Base-by-base conservation (phyloP, 306 rosid genomes). In the Clitoria ternatea region DNA sequence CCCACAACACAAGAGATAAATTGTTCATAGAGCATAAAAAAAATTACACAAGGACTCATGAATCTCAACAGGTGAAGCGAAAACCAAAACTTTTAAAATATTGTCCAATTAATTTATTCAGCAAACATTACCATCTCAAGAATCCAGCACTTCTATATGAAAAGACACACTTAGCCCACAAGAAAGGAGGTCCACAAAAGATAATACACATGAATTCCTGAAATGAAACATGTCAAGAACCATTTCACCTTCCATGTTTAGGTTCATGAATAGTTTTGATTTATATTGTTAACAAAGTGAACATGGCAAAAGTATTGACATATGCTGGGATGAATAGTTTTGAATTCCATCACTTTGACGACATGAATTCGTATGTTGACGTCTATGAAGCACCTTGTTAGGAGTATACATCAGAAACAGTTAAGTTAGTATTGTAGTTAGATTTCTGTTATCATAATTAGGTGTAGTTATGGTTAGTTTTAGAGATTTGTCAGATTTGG, bases 301-400 rank as follows among this genome's bases (percentile, higher is more conserved):
- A 44, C 23, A 44, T 44, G 1, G 52, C 22, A 44, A 44, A 17
- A 44, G 22, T 14, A 14, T 44, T 6, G 3, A n/a, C n/a, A n/a
- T n/a, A n/a, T n/a, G n/a, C n/a, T n/a, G n/a, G n/a, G n/a, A n/a
- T n/a, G n/a, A n/a, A n/a, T n/a, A n/a, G n/a, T n/a, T n/a, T n/a
- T n/a, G n/a, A n/a, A n/a, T n/a, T n/a, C 97, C 65, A 90, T 86
- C 64, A 90, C 89, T 83, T 90, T 90, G 47, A 90, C 97, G 26
- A 96, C 97, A 84, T 90, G 95, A 70, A 90, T 83, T 26, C 85
- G 84, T 61, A 83, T 89, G 69, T 81, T 88, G 45, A n/a, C n/a
- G n/a, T n/a, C n/a, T n/a, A n/a, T n/a, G n/a, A n/a, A n/a, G n/a
- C n/a, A n/a, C n/a, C n/a, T n/a, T n/a, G n/a, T n/a, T n/a, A n/a